Base-by-base conservation (phyloP, 176 grass and related monocot species). In the Zoysia japonica region DNA sequence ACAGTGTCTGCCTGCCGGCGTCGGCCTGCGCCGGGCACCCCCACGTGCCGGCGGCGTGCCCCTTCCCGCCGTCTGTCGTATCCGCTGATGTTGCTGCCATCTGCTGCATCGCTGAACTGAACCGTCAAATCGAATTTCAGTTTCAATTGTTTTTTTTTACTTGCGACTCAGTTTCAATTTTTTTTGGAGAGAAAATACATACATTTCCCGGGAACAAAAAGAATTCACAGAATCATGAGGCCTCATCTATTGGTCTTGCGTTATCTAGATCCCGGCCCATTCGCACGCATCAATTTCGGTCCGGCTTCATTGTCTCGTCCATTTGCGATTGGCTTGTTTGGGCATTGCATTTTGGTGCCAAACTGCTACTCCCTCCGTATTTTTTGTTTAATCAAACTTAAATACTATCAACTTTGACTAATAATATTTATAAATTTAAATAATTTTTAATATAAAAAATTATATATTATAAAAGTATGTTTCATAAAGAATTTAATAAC, bases 1-100 rank as follows among this genome's bases (percentile, higher is more conserved):
- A 80, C 52, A 57, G 78, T 80, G 41, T 39, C 75, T 5, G 6
- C 40, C 56, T 47, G 47, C 48, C 35, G 12, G 39, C 12, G 84
- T 12, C 50, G 61, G 78, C 59, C 75, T 11, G 62, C 61, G 49
- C 67, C 76, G 48, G 76, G 81, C 87, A 59, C 42, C 15, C 82
- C 77, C 87, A 76, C 71, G 77, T 84, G 82, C 76, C 59, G 71
- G 75, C 35, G 63, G 64, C 55, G 40, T 68, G 20, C 66, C 76
- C 52, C 59, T 66, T 68, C 65, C 76, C 76, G 16, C 38, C 71
- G 4, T n/a, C 81, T 70, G 71, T 51, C 11, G 56, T 28, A 3
- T 12, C 82, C 14, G 41, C 69, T 15, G 60, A 68, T 0, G 47
- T 40, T 20, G 41, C 55, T 9, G 11, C 64, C 13, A 59, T 47